Evolutionary conservation across 345 rosid genomes (phyloP).

Genomic region (Barbarea vulgaris): DNA sequence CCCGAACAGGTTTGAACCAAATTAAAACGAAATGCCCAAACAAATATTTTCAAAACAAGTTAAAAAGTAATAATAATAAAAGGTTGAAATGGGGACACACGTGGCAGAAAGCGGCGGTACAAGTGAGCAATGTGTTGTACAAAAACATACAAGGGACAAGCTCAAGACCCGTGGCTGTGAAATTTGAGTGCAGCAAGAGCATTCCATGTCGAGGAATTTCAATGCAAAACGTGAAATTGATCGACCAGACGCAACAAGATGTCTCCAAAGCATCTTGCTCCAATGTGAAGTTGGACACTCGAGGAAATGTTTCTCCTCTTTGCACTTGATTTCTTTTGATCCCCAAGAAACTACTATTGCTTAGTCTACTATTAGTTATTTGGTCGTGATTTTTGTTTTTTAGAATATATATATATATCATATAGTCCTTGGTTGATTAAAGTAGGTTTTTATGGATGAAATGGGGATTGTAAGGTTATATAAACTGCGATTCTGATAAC

Average conservation of each 20-base stretch:
- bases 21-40: background rate
- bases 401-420: background rate
- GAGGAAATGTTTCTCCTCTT: slow-evolving; percentile 52
- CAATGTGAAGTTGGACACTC: slow-evolving; percentile 46
- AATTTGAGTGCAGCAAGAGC: slow-evolving; percentile 62
- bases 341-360: background rate
- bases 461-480: slow-evolving; percentile 2
- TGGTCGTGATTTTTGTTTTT: slow-evolving; percentile 17
- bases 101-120: slow-evolving; percentile 69
- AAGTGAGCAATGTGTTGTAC: slow-evolving; percentile 70
- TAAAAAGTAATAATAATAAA: background rate
- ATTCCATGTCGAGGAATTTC: slow-evolving; percentile 60
- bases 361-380: background rate
- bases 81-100: background rate
- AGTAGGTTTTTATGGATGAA: slow-evolving; percentile 5
- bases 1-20: slow-evolving; percentile 53
- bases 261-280: slow-evolving; percentile 60
- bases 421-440: slow-evolving; percentile 8
- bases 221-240: slow-evolving; percentile 54
- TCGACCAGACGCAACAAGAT: slow-evolving; percentile 24
- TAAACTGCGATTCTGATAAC: background rate
- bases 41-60: background rate
- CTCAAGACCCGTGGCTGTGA: slow-evolving; percentile 61
- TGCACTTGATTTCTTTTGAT: slow-evolving; percentile 44
- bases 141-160: slow-evolving; percentile 76